Evolutionary conservation across 108 stramenopile species (phyloP), one percentile per base, ranked within the genome.

Genomic region (Nitzschia sp.): DNA sequence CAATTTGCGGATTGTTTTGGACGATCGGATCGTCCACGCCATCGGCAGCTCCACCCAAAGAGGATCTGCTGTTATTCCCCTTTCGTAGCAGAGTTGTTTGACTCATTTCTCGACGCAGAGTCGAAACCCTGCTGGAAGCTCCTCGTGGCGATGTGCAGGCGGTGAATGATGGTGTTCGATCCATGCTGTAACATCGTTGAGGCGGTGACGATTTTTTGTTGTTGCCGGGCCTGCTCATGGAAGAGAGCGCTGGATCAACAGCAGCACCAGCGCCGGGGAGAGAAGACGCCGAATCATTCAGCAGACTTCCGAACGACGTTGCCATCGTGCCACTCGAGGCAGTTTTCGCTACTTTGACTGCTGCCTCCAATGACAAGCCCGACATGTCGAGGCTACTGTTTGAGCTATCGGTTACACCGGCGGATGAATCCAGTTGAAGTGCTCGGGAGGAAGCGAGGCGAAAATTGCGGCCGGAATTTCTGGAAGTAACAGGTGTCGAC

Each of bases 61-160:
- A 11, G 15, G 11, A 8, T 8, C 38, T 42, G 15, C 38, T 42
- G 15, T 15, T 15, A 15, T 15, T 15, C 8, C 15, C 15, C 8
- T 8, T 42, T 42, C 15, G 8, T 15, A 11, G 38, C 11, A 42
- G 6, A 19, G 6, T 8, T 11, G 53, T 54, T 54, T 54, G 53
- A 54, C 53, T 54, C 53, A 54, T 24, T 54, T 54, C 19, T 54
- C 53, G 53, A 19, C 53, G 53, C n/a, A 54, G 21, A 6, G 11
- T 19, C 6, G 53, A 54, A 23, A 54, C n/a, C 6, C 53, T 11
- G 15, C 38, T 15, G 38, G n/a, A n/a, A n/a, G n/a, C n/a, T n/a
- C n/a, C n/a, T n/a, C n/a, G n/a, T n/a, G n/a, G n/a, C n/a, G n/a
- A n/a, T n/a, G n/a, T n/a, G n/a, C n/a, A n/a, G n/a, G n/a, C n/a